phyloP scores from a whole-genome alignment of 2,329 filamentous ascomycete genomes.

The Talaromyces sp. region DNA sequence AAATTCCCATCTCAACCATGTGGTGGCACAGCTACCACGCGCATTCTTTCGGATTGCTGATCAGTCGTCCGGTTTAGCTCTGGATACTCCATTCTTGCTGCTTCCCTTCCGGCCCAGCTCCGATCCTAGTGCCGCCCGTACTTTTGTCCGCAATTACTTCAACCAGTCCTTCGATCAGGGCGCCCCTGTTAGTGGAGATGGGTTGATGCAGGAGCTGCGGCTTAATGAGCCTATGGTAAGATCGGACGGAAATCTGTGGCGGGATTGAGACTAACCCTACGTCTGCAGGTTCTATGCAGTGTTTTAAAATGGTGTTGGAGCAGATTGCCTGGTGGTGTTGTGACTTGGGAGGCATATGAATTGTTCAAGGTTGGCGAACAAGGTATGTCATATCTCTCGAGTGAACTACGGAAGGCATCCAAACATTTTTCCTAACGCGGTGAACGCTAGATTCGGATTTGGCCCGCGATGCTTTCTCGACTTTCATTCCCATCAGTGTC shows the following conservation, averaged over 20 bases:
- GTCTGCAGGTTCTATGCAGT: constrained; percentile 79
- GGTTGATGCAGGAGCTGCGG: constrained; percentile 80
- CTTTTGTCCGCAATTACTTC: constrained; percentile 92
- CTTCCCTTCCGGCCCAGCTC: constrained; percentile 92
- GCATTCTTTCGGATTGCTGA: constrained; percentile 36
- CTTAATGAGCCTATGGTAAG: constrained; percentile 92
- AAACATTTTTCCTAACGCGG: too few relatives aligned
- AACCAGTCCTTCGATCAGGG: constrained; percentile 66
- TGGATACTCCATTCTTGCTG: constrained; percentile 89
- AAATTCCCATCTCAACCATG: constrained; percentile 24
- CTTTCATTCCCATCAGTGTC: constrained; percentile 91
- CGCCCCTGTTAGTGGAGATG: constrained; percentile 63
- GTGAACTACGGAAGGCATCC: too few relatives aligned
- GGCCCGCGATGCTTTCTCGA: constrained; percentile 90
- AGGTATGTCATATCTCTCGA: constrained; percentile 65
- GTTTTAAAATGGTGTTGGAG: constrained; percentile 99
- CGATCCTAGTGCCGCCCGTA: constrained; percentile 87
- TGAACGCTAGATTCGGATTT: constrained; percentile 95
- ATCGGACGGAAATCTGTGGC: background rate
- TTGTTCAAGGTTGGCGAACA: constrained; percentile 92
- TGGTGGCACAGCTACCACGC: constrained; percentile 22
- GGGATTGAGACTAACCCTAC: background rate
- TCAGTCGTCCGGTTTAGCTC: constrained; percentile 57
- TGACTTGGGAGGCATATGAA: constrained; percentile 97
- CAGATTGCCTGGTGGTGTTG: constrained; percentile 83